Conservation (phyloP, 148 eudicot genomes). For the Polygonum maritimum region DNA sequence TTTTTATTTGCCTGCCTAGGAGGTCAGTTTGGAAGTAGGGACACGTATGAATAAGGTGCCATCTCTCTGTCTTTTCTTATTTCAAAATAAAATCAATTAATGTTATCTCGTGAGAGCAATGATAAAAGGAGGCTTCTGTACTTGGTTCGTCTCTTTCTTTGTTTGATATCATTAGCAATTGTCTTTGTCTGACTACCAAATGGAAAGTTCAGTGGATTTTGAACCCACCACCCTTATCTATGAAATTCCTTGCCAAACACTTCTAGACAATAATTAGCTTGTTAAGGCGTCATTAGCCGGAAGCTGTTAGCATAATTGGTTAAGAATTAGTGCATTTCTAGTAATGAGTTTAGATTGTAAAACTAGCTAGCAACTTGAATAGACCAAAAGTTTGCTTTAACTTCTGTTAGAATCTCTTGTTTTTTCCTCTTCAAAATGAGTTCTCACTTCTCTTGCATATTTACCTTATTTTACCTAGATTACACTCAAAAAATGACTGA, state of each 20-base stretch:
- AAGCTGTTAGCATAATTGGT: not conserved
- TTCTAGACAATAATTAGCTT: not conserved
- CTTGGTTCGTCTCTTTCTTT: slow-evolving; percentile 3
- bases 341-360: not conserved
- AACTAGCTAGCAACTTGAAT: no score
- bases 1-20: not conserved
- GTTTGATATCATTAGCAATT: not conserved
- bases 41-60: slow-evolving; percentile 3
- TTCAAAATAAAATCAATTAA: not conserved
- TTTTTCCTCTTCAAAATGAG: no score
- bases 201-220: not conserved
- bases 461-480: not conserved
- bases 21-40: not conserved
- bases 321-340: not conserved
- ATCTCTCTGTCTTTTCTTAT: not conserved
- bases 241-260: not conserved
- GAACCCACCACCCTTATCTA: not conserved
- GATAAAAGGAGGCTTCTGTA: slow-evolving; percentile 1
- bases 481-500: not conserved
- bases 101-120: not conserved
- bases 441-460: no score
- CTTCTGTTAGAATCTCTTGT: no score
- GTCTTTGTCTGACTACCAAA: not conserved
- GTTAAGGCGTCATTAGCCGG: not conserved
- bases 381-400: no score